Evolutionary conservation across 2,329 filamentous ascomycete species (phyloP).

Genomic region (Cercospora sesami): DNA sequence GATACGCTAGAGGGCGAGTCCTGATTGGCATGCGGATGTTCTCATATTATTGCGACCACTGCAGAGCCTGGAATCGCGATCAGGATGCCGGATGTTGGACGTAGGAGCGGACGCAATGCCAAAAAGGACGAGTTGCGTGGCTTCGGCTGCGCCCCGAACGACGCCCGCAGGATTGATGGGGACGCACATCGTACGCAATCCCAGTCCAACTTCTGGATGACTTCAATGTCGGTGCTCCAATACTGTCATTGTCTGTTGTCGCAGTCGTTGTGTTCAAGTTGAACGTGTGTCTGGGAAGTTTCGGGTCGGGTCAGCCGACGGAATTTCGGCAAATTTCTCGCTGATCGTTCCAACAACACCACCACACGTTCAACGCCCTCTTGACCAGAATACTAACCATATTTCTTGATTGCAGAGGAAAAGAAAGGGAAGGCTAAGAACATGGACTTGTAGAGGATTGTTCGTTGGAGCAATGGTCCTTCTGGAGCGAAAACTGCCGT

Average conservation of each 20-base stretch:
- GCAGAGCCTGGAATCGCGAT: neutral
- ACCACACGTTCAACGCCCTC: neutral
- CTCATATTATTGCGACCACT: neutral
- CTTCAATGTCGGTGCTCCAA: neutral
- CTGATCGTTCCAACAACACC: neutral
- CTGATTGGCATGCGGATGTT: neutral
- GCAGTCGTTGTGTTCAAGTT: neutral
- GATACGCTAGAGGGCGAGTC: neutral
- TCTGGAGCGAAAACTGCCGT: too few species aligned
- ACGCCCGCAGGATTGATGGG: neutral
- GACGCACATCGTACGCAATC: neutral
- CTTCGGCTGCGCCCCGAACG: neutral
- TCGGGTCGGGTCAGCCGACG: neutral
- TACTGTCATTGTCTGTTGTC: neutral
- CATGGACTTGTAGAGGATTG: too few species aligned
- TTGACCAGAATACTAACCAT: neutral
- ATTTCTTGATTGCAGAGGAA: neutral
- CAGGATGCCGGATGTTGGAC: neutral
- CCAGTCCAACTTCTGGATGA: neutral
- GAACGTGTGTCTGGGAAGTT: neutral
- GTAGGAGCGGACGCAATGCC: neutral
- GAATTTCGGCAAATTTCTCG: neutral
- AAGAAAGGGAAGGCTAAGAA: too few species aligned
- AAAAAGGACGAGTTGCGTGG: neutral
- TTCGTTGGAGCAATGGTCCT: too few species aligned